Evolutionary conservation across 2,329 filamentous ascomycete genomes (phyloP).

Genomic region (Phialemoniopsis sp.): DNA sequence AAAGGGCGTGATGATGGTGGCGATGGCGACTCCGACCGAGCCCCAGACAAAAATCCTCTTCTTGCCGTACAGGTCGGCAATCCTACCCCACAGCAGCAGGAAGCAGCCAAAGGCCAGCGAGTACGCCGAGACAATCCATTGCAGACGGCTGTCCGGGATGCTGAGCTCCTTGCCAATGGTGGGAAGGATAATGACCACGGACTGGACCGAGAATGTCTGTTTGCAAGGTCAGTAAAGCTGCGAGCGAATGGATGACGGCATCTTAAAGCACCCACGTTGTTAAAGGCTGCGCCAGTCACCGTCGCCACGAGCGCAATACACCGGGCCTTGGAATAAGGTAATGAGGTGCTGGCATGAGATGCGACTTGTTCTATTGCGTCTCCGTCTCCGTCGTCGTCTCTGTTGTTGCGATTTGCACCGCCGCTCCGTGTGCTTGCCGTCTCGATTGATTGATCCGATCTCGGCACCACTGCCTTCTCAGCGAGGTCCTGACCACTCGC

Average conservation of each 20-base stretch:
- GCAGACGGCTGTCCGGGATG: conserved; percentile 54
- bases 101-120: conserved; percentile 65
- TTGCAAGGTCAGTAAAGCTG: conserved; percentile 5
- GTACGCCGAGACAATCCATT: conserved; percentile 66
- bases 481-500: too few species aligned
- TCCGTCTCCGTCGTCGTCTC: too few species aligned
- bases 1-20: conserved; percentile 59
- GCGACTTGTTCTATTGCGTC: too few species aligned
- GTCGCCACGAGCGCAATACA: conserved; percentile 52
- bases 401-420: too few species aligned
- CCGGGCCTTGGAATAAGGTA: conserved; percentile 36
- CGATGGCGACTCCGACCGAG: conserved; percentile 57
- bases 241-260: too few species aligned
- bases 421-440: too few species aligned
- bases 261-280: conserved; percentile 36
- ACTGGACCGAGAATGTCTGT: conserved; percentile 53
- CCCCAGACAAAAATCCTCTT: conserved; percentile 61
- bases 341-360: too few species aligned
- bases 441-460: too few species aligned
- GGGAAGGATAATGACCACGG: conserved; percentile 59
- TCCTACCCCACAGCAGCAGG: conserved; percentile 61
- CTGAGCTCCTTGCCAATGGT: conserved; percentile 51
- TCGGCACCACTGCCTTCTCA: too few species aligned
- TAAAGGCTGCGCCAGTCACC: conserved; percentile 49
- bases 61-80: conserved; percentile 65